These are phyloP conservation scores for Castanea sativa DNA, from an alignment of 306 rosid genomes.

Conservation along the genomic window DNA sequence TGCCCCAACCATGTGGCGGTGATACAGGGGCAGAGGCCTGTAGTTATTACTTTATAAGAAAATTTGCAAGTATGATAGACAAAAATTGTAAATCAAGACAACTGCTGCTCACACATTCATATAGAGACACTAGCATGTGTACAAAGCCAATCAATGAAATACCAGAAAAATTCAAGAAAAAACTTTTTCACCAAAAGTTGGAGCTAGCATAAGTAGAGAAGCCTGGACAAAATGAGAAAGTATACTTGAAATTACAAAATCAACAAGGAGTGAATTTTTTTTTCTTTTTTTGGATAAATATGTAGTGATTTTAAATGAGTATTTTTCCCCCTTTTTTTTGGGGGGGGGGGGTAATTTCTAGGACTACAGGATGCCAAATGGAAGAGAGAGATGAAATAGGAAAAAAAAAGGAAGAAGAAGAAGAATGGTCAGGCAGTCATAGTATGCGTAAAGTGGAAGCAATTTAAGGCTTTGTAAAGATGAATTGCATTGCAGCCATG, in stretches of 20 bases:
- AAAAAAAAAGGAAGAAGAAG: background rate
- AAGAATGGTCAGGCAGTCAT: background rate
- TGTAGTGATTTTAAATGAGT: no score
- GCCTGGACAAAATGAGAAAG: background rate
- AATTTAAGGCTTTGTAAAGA: background rate
- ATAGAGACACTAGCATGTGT: background rate
- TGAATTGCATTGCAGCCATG: background rate
- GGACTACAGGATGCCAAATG: no score
- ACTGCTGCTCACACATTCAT: background rate
- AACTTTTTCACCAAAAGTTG: background rate
- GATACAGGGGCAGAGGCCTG: conserved; percentile 93
- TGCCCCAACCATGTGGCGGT: conserved; percentile 88
- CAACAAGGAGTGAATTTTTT: background rate
- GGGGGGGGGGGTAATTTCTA: no score
- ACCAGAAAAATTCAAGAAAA: background rate
- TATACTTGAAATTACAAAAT: background rate
- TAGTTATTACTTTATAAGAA: conserved; percentile 26
- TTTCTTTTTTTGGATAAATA: no score
- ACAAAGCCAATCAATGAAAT: background rate
- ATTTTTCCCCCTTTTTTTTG: no score
- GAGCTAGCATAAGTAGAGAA: background rate
- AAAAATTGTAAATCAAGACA: conserved; percentile 12
- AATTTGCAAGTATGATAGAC: conserved; percentile 16
- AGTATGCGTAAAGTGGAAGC: background rate
- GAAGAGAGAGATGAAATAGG: background rate